These are phyloP conservation scores for Corylus americana DNA, from an alignment of 306 rosid genomes.

Conservation along the genomic window DNA sequence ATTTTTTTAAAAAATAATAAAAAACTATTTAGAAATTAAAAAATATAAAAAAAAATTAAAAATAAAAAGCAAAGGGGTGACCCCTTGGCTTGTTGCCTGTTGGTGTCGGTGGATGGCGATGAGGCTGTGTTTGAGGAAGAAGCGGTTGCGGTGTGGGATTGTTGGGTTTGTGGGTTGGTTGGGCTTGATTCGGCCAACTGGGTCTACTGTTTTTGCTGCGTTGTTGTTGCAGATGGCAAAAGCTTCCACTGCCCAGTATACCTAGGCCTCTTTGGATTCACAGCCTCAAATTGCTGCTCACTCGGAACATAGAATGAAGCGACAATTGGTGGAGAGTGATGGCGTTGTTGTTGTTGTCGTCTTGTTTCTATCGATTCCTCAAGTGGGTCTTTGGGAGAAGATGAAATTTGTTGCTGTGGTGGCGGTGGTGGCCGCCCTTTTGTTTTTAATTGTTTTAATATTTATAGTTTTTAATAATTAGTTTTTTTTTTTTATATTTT, in stretches of 20 bases:
- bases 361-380: constrained; percentile 56
- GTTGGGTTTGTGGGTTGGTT: constrained; percentile 29
- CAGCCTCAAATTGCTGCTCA: constrained; percentile 58
- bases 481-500: too few species aligned
- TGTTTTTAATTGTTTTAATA: too few species aligned
- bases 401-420: constrained; percentile 48
- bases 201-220: constrained; percentile 48
- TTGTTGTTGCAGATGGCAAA: constrained; percentile 60
- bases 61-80: too few species aligned
- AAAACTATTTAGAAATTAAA: too few species aligned
- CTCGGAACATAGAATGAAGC: constrained; percentile 53
- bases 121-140: constrained; percentile 84
- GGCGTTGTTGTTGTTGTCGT: constrained; percentile 38
- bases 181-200: constrained; percentile 69
- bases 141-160: constrained; percentile 24
- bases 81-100: too few species aligned
- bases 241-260: constrained; percentile 92
- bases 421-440: constrained; percentile 2
- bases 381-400: constrained; percentile 53
- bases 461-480: too few species aligned
- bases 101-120: constrained; percentile 41
- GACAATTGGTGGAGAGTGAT: constrained; percentile 31
- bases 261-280: constrained; percentile 66
- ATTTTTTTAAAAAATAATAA: too few species aligned
- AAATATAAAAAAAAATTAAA: too few species aligned